Evolutionary conservation across 257 asterid species (phyloP).

Genomic region (Datura wrightii): DNA sequence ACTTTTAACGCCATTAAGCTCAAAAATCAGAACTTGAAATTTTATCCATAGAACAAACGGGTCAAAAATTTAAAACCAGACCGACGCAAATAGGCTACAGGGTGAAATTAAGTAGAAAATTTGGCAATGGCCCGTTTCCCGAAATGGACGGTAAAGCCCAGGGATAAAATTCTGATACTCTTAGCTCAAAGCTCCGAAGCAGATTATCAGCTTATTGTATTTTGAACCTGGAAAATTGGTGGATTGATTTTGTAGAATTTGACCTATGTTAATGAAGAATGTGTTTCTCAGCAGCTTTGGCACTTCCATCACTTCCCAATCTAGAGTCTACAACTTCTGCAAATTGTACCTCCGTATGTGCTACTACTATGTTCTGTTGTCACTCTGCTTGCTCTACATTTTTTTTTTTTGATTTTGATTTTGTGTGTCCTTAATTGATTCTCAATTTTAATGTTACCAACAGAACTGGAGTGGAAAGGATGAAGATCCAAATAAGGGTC

Average conservation of each 20-base stretch:
- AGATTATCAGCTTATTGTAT: neutral
- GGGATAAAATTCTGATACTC: neutral
- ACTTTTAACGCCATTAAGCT: too few relatives aligned
- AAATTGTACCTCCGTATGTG: neutral
- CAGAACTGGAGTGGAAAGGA: constrained; percentile 50
- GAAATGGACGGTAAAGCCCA: too few relatives aligned
- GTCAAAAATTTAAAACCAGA: too few relatives aligned
- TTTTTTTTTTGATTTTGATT: too few relatives aligned
- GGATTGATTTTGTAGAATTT: neutral
- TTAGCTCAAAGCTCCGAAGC: neutral
- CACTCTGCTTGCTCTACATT: neutral
- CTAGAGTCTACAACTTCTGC: neutral
- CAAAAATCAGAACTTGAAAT: too few relatives aligned
- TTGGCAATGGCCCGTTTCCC: too few relatives aligned
- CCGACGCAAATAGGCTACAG: too few relatives aligned
- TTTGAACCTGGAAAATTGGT: neutral
- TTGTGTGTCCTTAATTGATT: neutral
- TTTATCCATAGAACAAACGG: too few relatives aligned
- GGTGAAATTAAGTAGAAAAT: too few relatives aligned
- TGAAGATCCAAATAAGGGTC: constrained; percentile 33
- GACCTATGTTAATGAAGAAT: neutral
- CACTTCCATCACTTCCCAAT: constrained; percentile 26
- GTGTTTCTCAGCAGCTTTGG: constrained; percentile 30
- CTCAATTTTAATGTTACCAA: neutral
- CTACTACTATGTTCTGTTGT: neutral